Base-by-base conservation (phyloP, 805 yeast genomes). In the Candida jianshihensis region DNA sequence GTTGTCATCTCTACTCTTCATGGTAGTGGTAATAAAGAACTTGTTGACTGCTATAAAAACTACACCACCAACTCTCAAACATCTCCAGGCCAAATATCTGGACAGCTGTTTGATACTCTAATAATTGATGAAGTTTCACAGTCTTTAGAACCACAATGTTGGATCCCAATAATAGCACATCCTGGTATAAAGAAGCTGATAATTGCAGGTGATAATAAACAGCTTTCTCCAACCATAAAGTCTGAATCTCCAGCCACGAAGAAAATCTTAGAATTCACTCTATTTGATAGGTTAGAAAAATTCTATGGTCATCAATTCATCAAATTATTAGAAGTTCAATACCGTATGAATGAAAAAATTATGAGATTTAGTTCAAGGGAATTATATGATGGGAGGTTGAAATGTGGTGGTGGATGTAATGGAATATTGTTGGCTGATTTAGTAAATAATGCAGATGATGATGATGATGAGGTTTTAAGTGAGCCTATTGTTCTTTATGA, bases 81-180 rank as follows among this genome's bases (percentile, higher is more conserved):
- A n/a, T n/a, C n/a, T n/a, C 11, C 24, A 8, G 36, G 35, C 2
- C 46, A 44, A 25, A 57, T 54, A 2, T 46, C 40, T 1, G 53
- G 60, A 5, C 54, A 58, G 22, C 53, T 78, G 11, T 86, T 90
- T 51, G 86, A 85, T 44, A 77, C 95, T 0, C 66, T 90, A 22
- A 83, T 92, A 11, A 89, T 90, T 25, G 98, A 90, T 60, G 98
- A 90, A 58, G 96, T 90, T 0, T 87, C 97, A 0, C 98, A 90
- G 57, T 72, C 96, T 10, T 60, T 90, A 37, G 96, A 90, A 51
- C 95, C 97, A 1, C 95, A 90, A 46, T 88, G 97, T 51, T 89
- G 97, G 97, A 88, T 90, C 18, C 97, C 98, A 1, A 42, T 92
- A 6, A 66, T 87, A 4, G 71, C 73, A 26, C 90, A 84, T 49